Evolutionary conservation across 2,329 filamentous ascomycete species (phyloP).

Genomic region (Fusarium compactum): DNA sequence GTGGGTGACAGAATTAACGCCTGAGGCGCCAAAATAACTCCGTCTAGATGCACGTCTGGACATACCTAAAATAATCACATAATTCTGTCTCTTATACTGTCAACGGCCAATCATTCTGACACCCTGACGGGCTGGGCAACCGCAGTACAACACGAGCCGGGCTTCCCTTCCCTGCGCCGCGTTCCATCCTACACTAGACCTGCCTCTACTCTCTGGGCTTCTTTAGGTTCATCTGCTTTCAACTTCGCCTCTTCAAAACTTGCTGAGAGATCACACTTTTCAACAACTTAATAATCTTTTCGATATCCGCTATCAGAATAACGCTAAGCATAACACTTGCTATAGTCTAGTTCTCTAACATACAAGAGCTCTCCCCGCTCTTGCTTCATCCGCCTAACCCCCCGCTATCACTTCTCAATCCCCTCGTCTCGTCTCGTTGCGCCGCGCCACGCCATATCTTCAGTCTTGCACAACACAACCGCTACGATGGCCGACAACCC

Average conservation of each 20-base stretch:
- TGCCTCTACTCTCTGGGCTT: constrained; percentile 8
- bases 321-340: background rate
- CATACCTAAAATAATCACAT: rapidly evolving
- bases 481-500: constrained; percentile 73
- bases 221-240: constrained; percentile 14
- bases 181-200: constrained; percentile 10
- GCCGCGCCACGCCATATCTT: constrained; percentile 29
- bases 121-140: background rate
- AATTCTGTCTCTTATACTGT: background rate
- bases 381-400: constrained; percentile 1
- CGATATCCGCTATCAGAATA: background rate
- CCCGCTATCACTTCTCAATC: constrained; percentile 29
- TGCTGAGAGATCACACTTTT: background rate
- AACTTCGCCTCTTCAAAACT: constrained; percentile 25
- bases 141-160: constrained; percentile 9
- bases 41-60: rapidly evolving
- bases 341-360: background rate
- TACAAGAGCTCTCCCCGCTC: constrained; percentile 18
- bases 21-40: background rate
- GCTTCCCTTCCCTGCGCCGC: constrained; percentile 5
- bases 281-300: background rate
- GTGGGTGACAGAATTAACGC: background rate
- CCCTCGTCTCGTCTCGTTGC: constrained; percentile 37
- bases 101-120: background rate
- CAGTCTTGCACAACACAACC: constrained; percentile 1